phyloP scores from a whole-genome alignment of 1,284 basidiomycete genomes.

The Trichosporon ovoides region DNA sequence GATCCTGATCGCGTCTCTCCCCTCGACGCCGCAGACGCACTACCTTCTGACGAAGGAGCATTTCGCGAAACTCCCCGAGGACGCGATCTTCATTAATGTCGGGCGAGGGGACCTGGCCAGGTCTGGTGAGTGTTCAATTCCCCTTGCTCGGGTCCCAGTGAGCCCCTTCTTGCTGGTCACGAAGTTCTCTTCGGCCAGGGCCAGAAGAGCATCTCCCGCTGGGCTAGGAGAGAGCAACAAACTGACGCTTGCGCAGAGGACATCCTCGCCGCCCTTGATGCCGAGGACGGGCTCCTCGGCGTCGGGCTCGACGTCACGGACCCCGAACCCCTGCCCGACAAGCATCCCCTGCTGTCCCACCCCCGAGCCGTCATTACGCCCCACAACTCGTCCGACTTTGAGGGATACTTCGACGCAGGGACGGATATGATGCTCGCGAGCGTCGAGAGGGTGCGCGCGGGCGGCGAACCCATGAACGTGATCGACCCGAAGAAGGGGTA shows the following conservation, averaged over 20 bases:
- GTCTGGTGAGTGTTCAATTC: conserved; percentile 37
- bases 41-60: conserved; percentile 34
- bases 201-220: too few relatives aligned
- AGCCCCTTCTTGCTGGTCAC: too few relatives aligned
- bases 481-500: conserved; percentile 46
- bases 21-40: conserved; percentile 38
- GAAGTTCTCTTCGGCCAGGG: too few relatives aligned
- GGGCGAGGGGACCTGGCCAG: conserved; percentile 45
- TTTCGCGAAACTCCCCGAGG: conserved; percentile 30
- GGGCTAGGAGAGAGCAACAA: not conserved
- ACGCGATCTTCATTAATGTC: conserved; percentile 46
- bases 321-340: conserved; percentile 45
- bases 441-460: conserved; percentile 37
- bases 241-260: not conserved
- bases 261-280: conserved; percentile 9
- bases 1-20: conserved; percentile 43
- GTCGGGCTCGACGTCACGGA: conserved; percentile 48
- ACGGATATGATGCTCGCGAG: conserved; percentile 47
- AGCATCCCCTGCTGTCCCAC: conserved; percentile 43
- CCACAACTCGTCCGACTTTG: conserved; percentile 39
- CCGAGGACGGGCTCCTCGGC: conserved; percentile 28
- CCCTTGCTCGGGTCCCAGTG: too few relatives aligned
- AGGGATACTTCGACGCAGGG: conserved; percentile 37
- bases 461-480: conserved; percentile 36
- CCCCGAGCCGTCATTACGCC: conserved; percentile 42